Evolutionary conservation across 805 yeast genomes (phyloP).

Genomic region (Starmerella vaccinii): DNA sequence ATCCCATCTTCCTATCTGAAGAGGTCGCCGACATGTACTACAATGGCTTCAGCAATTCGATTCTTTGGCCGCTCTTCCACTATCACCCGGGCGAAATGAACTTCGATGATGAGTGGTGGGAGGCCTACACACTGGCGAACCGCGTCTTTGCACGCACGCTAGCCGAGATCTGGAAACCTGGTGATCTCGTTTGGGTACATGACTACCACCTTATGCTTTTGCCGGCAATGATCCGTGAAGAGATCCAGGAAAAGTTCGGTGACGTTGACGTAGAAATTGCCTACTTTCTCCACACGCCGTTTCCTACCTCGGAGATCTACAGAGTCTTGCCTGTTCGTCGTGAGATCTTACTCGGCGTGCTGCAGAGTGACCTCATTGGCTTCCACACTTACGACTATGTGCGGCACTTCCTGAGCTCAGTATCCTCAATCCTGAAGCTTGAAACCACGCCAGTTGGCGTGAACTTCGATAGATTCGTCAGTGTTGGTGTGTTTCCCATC

Average conservation of each 20-base stretch:
- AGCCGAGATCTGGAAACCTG: slow-evolving; percentile 57
- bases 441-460: slow-evolving; percentile 88
- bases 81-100: slow-evolving; percentile 99
- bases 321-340: slow-evolving; percentile 90
- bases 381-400: slow-evolving; percentile 99
- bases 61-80: slow-evolving; percentile 95
- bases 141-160: slow-evolving; percentile 66
- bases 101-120: slow-evolving; percentile 96
- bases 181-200: slow-evolving; percentile 93
- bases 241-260: slow-evolving; percentile 35
- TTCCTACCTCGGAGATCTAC: slow-evolving; percentile 94
- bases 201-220: slow-evolving; percentile 94
- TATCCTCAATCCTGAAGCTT: slow-evolving; percentile 69
- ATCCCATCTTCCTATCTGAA: slow-evolving; percentile 80
- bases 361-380: slow-evolving; percentile 90
- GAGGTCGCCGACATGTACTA: slow-evolving; percentile 91
- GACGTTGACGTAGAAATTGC: slow-evolving; percentile 64
- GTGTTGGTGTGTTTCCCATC: slow-evolving; percentile 96
- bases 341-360: slow-evolving; percentile 82
- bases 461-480: slow-evolving; percentile 64
- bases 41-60: slow-evolving; percentile 90
- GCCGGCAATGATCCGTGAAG: slow-evolving; percentile 73
- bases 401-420: slow-evolving; percentile 85
- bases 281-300: slow-evolving; percentile 93
- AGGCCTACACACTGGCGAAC: slow-evolving; percentile 92